Conservation (phyloP, 2,329 filamentous ascomycete genomes). For the Aspergillus melleus region DNA sequence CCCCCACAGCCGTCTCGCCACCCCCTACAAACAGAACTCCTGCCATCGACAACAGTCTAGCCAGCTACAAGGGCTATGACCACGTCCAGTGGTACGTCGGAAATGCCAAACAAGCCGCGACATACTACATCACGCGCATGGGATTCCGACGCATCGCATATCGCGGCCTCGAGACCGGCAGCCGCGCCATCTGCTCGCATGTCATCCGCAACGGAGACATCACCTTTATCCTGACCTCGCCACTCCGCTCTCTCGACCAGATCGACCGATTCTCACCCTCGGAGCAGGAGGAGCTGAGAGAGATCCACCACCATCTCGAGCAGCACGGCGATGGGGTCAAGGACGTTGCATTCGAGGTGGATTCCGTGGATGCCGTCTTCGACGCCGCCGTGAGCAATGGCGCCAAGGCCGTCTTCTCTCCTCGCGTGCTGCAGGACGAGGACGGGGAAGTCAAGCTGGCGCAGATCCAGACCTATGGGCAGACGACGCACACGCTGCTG, state of each 20-base stretch:
- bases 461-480: constrained; percentile 86
- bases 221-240: constrained; percentile 45
- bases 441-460: constrained; percentile 70
- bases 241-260: constrained; percentile 62
- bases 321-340: constrained; percentile 91
- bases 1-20: constrained; percentile 32
- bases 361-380: constrained; percentile 81
- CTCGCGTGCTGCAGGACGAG: constrained; percentile 61
- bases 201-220: constrained; percentile 55
- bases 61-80: constrained; percentile 74
- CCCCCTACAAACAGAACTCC: constrained; percentile 23
- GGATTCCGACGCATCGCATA: constrained; percentile 84
- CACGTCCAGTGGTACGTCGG: constrained; percentile 96
- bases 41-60: constrained; percentile 28
- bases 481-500: constrained; percentile 92
- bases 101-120: constrained; percentile 92
- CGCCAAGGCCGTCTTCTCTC: constrained; percentile 41
- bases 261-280: constrained; percentile 54
- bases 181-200: constrained; percentile 76
- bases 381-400: constrained; percentile 62
- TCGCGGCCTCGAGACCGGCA: constrained; percentile 83
- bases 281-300: constrained; percentile 65
- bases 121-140: constrained; percentile 84
- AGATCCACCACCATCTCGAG: constrained; percentile 81
- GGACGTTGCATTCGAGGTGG: constrained; percentile 93